Evolutionary conservation across 768 basidiomycete species (phyloP), one percentile per base, ranked within the genome.

Genomic region (Leccinum subgranulosum): DNA sequence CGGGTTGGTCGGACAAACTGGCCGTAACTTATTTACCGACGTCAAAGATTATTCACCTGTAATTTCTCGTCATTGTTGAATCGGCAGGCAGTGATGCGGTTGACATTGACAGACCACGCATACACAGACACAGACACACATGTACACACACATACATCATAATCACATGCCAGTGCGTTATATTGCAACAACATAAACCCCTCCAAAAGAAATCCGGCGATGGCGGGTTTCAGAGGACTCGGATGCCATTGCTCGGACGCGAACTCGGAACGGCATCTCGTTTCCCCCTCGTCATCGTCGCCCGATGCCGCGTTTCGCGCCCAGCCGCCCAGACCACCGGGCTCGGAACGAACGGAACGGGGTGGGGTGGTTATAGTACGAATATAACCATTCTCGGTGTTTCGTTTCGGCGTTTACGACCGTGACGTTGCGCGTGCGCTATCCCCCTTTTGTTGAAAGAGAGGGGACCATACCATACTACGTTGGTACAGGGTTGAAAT

Each of bases 31-130:
- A 69, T 65, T 62, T 60, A 58, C 46, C 19, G 39, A 43, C 46
- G 29, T 47, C 12, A 47, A 47, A 64, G 57, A 31, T 62, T 61
- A 67, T 60, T 39, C 47, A 43, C 48, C 28, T 62, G 50, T 59
- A 28, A 17, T 60, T 59, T 48, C 51, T 46, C 49, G 55, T 31
- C 28, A 17, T 49, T 8, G 41, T 19, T 11, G 41, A 43, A 43
- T 43, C 19, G 29, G 49, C 49, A n/a, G 48, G 25, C 48, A 23
- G 17, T 27, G 48, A 49, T 8, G n/a, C 23, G 25, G 31, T 27
- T 27, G 47, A 25, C 46, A 25, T 14, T n/a, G 47, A 48, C 25
- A 25, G 15, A 23, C 23, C 47, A 28, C 50, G 50, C 28, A 47
- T 25, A 23, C 7, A 54, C 39, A 23, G 15, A 34, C 15, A 36